Base-by-base conservation (phyloP, 2,329 filamentous ascomycete species). In the Pseudogymnoascus verrucosus region DNA sequence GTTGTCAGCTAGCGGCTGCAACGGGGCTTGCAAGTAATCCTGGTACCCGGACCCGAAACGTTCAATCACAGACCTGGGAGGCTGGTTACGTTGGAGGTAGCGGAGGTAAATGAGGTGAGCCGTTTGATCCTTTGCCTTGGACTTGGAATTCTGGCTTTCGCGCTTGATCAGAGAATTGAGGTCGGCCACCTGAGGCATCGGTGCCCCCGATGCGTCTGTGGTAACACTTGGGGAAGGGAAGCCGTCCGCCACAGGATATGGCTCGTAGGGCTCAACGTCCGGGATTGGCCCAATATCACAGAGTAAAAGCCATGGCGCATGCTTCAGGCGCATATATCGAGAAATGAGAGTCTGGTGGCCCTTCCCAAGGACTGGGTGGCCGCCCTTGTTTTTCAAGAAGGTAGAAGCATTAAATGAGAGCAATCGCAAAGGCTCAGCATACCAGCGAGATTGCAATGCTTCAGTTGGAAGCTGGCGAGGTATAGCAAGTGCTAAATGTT, bases 1-100 rank as follows among this genome's bases (percentile, higher is more conserved):
- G 70, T 99, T 99, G 75, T 99, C 95, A 0, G 93, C 93, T 12
- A 99, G 81, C 0, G 95, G 95, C 74, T 99, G 96, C 42, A 99
- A 80, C 2, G 95, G 95, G 1, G 93, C 93, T 75, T 99, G 95
- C 10, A 99, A 81, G 81, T 95, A 99, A 75, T 99, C 95, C 72
- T 99, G 96, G 69, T 90, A 91, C 2, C 88, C 88, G 19, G 84
- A 86, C 83, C 86, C 86, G 69, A 90, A 90, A 34, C 81, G 79
- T 72, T 90, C 87, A 62, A 90, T 81, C 3, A 80, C 76, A 19
- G 82, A 82, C 44, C 82, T 79, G 1, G 87, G 80, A 7, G 88
- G 87, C 72, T 98, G 93, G 64, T 90, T 89, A 59, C 86, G 83
- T 74, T 98, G 92, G 0, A 99, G 78, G 76, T 95, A 89, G 67